Evolutionary conservation across 139 green algal species (phyloP).

Genomic region (Axilococcus clingmanii): DNA sequence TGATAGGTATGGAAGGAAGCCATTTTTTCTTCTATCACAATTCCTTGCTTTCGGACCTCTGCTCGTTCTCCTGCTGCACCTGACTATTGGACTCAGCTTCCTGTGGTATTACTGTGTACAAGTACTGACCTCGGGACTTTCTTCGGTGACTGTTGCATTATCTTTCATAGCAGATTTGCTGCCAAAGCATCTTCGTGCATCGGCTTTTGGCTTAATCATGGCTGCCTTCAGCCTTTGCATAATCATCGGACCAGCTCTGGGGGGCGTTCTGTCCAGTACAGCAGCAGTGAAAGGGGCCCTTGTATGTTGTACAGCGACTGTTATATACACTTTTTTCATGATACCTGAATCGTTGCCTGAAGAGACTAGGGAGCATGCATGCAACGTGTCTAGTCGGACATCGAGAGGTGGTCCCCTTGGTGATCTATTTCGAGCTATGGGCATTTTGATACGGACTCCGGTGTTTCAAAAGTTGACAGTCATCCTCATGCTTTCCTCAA

Average conservation of each 20-base stretch:
- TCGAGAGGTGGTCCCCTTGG: background rate
- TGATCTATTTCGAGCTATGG: slow-evolving; percentile 7
- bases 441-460: slow-evolving; percentile 37
- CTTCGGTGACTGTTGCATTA: slow-evolving; percentile 37
- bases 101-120: slow-evolving; percentile 30
- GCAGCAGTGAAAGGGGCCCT: slow-evolving; percentile 11
- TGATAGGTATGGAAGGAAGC: slow-evolving; percentile 61
- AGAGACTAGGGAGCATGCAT: too few relatives aligned
- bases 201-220: slow-evolving; percentile 49
- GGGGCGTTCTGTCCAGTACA: slow-evolving; percentile 5
- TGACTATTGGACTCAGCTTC: slow-evolving; percentile 28
- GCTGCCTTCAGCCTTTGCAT: slow-evolving; percentile 32
- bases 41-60: slow-evolving; percentile 24
- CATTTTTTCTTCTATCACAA: slow-evolving; percentile 56
- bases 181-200: slow-evolving; percentile 29
- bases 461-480: slow-evolving; percentile 42
- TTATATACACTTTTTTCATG: slow-evolving; percentile 6
- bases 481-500: slow-evolving; percentile 29
- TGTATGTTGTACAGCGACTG: background rate
- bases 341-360: slow-evolving; percentile 26
- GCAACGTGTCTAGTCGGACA: too few relatives aligned
- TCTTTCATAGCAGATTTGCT: slow-evolving; percentile 50
- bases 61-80: slow-evolving; percentile 40
- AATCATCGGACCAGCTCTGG: slow-evolving; percentile 18
- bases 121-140: slow-evolving; percentile 37